Base-by-base conservation (phyloP, 345 rosid genomes). In the Sisymbrium altissimum region DNA sequence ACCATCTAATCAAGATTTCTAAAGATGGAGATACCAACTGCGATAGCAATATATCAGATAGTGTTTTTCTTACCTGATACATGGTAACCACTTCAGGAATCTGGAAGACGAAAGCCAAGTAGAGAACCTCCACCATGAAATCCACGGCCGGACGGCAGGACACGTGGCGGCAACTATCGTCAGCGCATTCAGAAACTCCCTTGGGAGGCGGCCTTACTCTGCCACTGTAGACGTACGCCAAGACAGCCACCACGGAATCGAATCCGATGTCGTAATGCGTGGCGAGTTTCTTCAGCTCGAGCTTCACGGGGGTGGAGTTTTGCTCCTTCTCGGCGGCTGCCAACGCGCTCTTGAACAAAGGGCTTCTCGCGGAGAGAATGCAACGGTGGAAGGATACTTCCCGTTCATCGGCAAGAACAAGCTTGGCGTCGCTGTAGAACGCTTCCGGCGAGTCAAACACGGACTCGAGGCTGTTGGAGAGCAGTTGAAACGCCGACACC, bases 331-430 rank as follows among this genome's bases (percentile, higher is more conserved):
- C 72, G 46, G 80, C 76, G 30, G 76, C 9, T 48, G 81, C 81
- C 23, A 92, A 86, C 36, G 77, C 76, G 68, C 11, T 55, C 66
- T 76, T 87, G 78, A 90, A 90, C 61, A 88, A 83, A 7, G 84
- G 76, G 61, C 87, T 87, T 77, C 98, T 84, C 18, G 83, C 80
- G 0, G 93, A 77, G 0, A 93, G 50, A 81, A 93, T 78, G 82
- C 93, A 90, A 14, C 97, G 88, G 83, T 93, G 95, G 55, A 93
- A 84, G n/a, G 85, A 48, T 8, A 93, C 76, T 64, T 87, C 89
- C 3, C 74, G 71, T 46, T 83, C 90, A 18, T 77, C 80, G 27
- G 87, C 48, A 72, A 84, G 82, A 49, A 64, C 70, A 49, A 93
- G 83, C 72, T 77, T 86, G 19, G 93, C 93, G 64, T 93, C 98